Evolutionary conservation across 305 asterid genomes (phyloP).

Genomic region (Vinca major): DNA sequence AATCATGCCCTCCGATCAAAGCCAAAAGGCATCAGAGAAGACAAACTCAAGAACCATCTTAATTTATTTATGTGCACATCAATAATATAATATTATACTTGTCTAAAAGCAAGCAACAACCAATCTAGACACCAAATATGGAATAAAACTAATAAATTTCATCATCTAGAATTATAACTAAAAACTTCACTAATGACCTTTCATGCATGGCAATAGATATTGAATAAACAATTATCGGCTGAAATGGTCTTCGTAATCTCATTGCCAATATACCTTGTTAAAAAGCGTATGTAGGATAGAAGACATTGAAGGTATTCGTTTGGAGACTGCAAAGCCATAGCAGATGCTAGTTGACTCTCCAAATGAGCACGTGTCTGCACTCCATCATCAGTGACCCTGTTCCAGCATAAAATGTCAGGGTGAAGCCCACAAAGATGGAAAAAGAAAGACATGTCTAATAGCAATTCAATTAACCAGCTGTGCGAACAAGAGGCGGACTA

Average conservation of each 20-base stretch:
- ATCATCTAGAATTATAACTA: no score
- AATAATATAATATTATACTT: not conserved
- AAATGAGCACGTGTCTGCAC: conserved; percentile 90
- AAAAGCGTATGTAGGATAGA: conserved; percentile 66
- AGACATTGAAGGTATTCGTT: conserved; percentile 89
- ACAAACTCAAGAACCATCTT: no score
- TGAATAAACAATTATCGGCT: not conserved
- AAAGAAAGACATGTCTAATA: not conserved
- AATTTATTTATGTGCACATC: no score
- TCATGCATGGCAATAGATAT: not conserved
- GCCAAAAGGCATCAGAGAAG: no score
- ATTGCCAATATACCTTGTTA: conserved; percentile 58
- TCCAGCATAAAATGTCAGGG: conserved; percentile 19
- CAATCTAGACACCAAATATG: no score
- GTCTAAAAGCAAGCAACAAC: no score
- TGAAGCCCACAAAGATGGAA: no score
- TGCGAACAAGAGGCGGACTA: not conserved
- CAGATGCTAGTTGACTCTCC: conserved; percentile 90
- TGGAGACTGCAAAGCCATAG: conserved; percentile 72
- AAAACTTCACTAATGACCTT: not conserved
- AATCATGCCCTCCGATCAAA: no score
- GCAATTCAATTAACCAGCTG: conserved; percentile 13
- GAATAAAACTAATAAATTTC: no score
- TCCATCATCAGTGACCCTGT: conserved; percentile 87
- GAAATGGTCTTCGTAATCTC: not conserved